Evolutionary conservation across 345 rosid genomes (phyloP).

Genomic region (Camelina sativa): DNA sequence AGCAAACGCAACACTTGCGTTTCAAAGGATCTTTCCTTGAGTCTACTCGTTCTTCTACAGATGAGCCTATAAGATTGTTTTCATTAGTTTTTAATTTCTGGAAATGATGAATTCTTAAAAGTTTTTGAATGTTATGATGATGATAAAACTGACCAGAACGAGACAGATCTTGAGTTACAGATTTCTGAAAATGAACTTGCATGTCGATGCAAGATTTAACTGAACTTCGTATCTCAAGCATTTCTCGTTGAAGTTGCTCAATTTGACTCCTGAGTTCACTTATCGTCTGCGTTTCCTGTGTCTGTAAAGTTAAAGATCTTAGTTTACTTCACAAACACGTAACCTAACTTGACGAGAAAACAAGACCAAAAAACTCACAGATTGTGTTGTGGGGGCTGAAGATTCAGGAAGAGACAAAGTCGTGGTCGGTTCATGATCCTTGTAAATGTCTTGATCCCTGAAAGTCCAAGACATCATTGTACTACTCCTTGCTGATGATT

Average conservation of each 20-base stretch:
- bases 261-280: slow-evolving; percentile 69
- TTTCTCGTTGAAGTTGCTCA: slow-evolving; percentile 70
- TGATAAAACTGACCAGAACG: slow-evolving; percentile 52
- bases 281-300: slow-evolving; percentile 70
- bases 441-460: slow-evolving; percentile 50
- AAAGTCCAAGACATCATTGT: slow-evolving; percentile 56
- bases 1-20: slow-evolving; percentile 81
- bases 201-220: slow-evolving; percentile 62
- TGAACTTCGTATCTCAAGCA: slow-evolving; percentile 64
- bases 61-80: slow-evolving; percentile 23
- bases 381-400: slow-evolving; percentile 38
- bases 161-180: slow-evolving; percentile 47
- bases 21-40: slow-evolving; percentile 41
- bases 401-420: slow-evolving; percentile 41
- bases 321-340: slow-evolving; percentile 19
- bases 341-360: not conserved
- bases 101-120: not conserved
- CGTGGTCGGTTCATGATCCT: slow-evolving; percentile 46
- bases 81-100: slow-evolving; percentile 11
- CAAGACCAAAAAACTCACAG: slow-evolving; percentile 51
- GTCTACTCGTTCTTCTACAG: slow-evolving; percentile 47
- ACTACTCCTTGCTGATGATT: slow-evolving; percentile 48
- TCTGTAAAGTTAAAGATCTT: slow-evolving; percentile 10
- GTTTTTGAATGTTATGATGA: not conserved
- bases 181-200: slow-evolving; percentile 62